phyloP scores from a whole-genome alignment of 2,329 filamentous ascomycete species.

The Neopestalotiopsis sp. region DNA sequence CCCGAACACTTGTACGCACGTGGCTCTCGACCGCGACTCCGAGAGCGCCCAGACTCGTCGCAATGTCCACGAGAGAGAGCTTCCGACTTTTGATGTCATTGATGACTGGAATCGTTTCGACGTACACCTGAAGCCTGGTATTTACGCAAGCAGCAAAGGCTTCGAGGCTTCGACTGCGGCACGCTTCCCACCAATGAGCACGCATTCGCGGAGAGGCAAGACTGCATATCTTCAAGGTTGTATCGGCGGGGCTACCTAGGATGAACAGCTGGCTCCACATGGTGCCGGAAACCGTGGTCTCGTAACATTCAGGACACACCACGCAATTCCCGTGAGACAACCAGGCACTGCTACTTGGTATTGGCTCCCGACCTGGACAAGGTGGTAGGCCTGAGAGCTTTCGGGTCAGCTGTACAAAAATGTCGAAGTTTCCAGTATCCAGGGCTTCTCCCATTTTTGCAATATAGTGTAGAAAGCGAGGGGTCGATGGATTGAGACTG shows the following conservation, averaged over 20 bases:
- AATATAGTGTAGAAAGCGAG: conserved; percentile 7
- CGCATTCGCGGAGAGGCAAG: conserved; percentile 13
- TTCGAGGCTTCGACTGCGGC: conserved; percentile 1
- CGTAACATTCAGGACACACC: conserved; percentile 15
- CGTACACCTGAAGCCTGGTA: background rate
- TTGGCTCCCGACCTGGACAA: conserved; percentile 5
- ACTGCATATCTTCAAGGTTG: background rate
- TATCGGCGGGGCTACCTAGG: background rate
- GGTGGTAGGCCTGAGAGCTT: background rate
- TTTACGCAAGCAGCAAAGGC: background rate
- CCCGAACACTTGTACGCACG: too few species aligned
- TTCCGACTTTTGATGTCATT: background rate
- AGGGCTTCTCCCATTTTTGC: conserved; percentile 11
- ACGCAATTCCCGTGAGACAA: background rate
- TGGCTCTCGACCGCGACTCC: background rate
- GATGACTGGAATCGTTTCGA: background rate
- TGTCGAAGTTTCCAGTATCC: conserved; percentile 15
- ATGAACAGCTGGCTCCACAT: background rate
- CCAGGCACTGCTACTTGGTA: background rate
- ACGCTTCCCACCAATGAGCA: background rate
- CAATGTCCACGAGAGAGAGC: background rate
- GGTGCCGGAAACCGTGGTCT: conserved; percentile 3
- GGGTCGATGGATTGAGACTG: background rate
- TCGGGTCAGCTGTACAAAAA: background rate
- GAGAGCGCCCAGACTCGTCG: background rate